A percentile compares a stretch with the other conserved stretches of the same genome.
phyloP scores from a whole-genome alignment of 805 yeast genomes.

The Kodamaea leandrae region DNA sequence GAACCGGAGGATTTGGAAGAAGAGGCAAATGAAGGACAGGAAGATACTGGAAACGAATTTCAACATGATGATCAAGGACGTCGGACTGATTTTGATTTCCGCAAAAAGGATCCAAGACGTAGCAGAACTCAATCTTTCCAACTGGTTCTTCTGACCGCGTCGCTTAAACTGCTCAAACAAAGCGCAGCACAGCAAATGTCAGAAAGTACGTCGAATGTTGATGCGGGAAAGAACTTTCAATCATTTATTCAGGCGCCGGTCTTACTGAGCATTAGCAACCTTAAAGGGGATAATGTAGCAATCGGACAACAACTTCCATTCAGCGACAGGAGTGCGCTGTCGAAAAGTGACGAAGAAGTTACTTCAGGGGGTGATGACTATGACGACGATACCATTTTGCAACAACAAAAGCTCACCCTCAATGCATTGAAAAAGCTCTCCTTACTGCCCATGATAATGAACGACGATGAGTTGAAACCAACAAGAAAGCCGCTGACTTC shows the following conservation, averaged over 20 bases:
- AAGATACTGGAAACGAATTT: neutral
- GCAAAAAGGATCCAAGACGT: constrained; percentile 36
- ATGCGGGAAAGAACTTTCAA: constrained; percentile 35
- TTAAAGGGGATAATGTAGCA: constrained; percentile 28
- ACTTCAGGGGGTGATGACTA: constrained; percentile 20
- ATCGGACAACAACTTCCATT: constrained; percentile 45
- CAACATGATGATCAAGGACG: neutral
- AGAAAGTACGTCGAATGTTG: constrained; percentile 11
- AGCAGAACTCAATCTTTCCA: constrained; percentile 44
- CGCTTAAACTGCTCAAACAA: constrained; percentile 38
- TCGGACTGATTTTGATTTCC: constrained; percentile 19
- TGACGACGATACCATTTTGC: constrained; percentile 37
- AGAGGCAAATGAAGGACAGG: neutral
- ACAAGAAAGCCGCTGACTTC: constrained; percentile 5
- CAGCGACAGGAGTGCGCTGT: constrained; percentile 18
- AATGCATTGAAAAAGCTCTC: constrained; percentile 44
- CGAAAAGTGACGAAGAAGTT: constrained; percentile 6
- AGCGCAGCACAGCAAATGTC: constrained; percentile 12
- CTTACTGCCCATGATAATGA: constrained; percentile 40
- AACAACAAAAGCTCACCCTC: constrained; percentile 42
- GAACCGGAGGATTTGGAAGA: neutral
- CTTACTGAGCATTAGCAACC: constrained; percentile 33
- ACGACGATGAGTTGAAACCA: constrained; percentile 20
- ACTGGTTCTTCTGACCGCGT: constrained; percentile 43
- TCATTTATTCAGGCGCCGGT: constrained; percentile 48